These are phyloP conservation scores for Quaeritorhiza haematococci DNA, from an alignment of 371 early-diverging fungal genomes.

Conservation along the genomic window DNA sequence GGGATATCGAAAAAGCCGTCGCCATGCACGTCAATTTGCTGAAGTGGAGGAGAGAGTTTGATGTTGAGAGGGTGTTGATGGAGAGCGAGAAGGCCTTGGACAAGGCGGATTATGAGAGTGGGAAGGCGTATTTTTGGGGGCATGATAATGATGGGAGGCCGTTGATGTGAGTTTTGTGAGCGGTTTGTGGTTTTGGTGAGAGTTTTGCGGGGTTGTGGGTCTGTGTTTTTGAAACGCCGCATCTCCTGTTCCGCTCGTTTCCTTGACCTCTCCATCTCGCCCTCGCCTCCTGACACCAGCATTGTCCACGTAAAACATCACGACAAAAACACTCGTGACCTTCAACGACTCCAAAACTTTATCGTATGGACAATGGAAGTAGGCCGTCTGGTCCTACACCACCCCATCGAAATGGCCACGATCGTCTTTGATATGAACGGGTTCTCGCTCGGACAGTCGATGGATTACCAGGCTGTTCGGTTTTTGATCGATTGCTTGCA, in stretches of 20 bases:
- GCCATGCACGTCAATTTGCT: constrained; percentile 58
- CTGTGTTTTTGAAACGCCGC: no score
- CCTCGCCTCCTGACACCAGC: no score
- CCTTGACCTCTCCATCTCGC: no score
- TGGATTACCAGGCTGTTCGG: not conserved
- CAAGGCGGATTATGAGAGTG: constrained; percentile 35
- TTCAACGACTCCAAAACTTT: not conserved
- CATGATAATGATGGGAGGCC: constrained; percentile 44
- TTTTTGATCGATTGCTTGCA: constrained; percentile 29
- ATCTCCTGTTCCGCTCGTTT: no score
- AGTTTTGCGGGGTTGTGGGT: no score
- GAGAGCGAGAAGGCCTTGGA: constrained; percentile 53
- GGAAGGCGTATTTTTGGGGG: constrained; percentile 43
- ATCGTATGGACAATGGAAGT: constrained; percentile 63
- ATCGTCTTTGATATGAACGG: constrained; percentile 81
- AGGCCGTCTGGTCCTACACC: constrained; percentile 63
- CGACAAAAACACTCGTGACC: constrained; percentile 10
- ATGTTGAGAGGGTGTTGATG: constrained; percentile 49
- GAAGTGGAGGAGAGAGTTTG: constrained; percentile 59
- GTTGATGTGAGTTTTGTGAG: constrained; percentile 12
- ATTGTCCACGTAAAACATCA: constrained; percentile 13
- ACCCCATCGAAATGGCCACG: constrained; percentile 73
- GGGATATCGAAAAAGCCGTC: constrained; percentile 62
- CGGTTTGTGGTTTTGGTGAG: no score
- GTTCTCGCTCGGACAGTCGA: constrained; percentile 52